Evolutionary conservation across 495 filamentous ascomycete genomes (phyloP).

Genomic region (Penicillium cosmopolitanum): DNA sequence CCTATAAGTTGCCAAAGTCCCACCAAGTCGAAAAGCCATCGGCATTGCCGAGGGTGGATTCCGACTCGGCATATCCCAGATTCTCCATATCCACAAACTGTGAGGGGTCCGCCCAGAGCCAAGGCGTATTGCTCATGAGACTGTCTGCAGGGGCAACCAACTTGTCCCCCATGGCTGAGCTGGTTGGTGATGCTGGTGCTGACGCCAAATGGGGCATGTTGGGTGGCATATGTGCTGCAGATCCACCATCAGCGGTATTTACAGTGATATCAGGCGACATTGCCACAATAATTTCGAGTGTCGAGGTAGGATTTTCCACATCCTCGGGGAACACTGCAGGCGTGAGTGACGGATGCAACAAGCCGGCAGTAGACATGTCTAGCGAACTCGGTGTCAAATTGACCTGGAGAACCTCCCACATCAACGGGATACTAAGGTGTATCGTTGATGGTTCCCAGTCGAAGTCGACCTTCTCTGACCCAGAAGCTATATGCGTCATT

Average conservation of each 20-base stretch:
- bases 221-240: conserved; percentile 42
- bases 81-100: conserved; percentile 47
- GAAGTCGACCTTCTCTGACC: conserved; percentile 45
- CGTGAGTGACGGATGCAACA: conserved; percentile 39
- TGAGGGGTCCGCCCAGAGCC: conserved; percentile 49
- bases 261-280: conserved; percentile 49
- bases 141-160: conserved; percentile 47
- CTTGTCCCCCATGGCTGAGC: conserved; percentile 28
- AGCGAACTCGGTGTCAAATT: conserved; percentile 35
- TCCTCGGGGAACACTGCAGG: conserved; percentile 33
- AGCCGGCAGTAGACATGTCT: conserved; percentile 31
- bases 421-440: conserved; percentile 53
- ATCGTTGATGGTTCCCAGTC: conserved; percentile 52
- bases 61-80: conserved; percentile 40
- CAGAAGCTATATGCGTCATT: conserved; percentile 47
- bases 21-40: conserved; percentile 49
- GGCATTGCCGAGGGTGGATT: conserved; percentile 36
- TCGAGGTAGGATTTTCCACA: conserved; percentile 31
- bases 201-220: conserved; percentile 29
- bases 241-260: conserved; percentile 48
- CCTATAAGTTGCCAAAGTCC: conserved; percentile 48
- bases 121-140: conserved; percentile 50
- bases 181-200: conserved; percentile 26
- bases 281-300: conserved; percentile 48
- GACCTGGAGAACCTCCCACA: conserved; percentile 52